Conservation (phyloP, 805 yeast genomes). For the Candida multigemmis region DNA sequence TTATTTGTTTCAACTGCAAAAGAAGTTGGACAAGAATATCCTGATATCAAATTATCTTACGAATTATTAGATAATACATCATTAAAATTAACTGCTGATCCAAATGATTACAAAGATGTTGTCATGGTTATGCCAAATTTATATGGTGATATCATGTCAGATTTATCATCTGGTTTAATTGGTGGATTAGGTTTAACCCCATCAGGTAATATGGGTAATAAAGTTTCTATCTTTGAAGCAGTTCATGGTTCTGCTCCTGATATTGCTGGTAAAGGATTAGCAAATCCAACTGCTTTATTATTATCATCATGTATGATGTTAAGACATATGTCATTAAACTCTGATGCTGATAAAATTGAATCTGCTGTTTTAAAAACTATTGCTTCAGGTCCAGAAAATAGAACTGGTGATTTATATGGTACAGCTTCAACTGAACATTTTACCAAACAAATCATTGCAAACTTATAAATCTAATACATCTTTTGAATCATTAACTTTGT, state of each 20-base stretch:
- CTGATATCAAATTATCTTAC: constrained; percentile 72
- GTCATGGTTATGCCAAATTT: constrained; percentile 99
- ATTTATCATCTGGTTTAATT: constrained; percentile 92
- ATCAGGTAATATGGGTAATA: constrained; percentile 98
- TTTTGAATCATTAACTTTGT: background rate
- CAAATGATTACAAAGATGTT: constrained; percentile 73
- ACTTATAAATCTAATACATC: constrained; percentile 35
- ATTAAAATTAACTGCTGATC: constrained; percentile 82
- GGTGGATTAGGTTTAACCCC: constrained; percentile 99
- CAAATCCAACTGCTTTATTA: constrained; percentile 97
- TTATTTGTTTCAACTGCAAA: constrained; percentile 87
- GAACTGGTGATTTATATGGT: constrained; percentile 96
- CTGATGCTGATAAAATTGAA: constrained; percentile 79
- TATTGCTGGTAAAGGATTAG: constrained; percentile 97
- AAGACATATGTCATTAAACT: constrained; percentile 90
- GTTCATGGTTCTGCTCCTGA: constrained; percentile 99
- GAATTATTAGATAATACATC: constrained; percentile 96
- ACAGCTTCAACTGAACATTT: constrained; percentile 80
- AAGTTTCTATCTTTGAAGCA: constrained; percentile 96
- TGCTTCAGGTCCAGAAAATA: constrained; percentile 92
- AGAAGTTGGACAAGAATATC: constrained; percentile 85
- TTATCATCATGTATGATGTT: constrained; percentile 98
- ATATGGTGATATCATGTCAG: constrained; percentile 98
- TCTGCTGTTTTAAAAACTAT: constrained; percentile 79
- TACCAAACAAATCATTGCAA: constrained; percentile 83